Conservation (phyloP, 768 basidiomycete genomes). For the Xerocomus spinulosus region DNA sequence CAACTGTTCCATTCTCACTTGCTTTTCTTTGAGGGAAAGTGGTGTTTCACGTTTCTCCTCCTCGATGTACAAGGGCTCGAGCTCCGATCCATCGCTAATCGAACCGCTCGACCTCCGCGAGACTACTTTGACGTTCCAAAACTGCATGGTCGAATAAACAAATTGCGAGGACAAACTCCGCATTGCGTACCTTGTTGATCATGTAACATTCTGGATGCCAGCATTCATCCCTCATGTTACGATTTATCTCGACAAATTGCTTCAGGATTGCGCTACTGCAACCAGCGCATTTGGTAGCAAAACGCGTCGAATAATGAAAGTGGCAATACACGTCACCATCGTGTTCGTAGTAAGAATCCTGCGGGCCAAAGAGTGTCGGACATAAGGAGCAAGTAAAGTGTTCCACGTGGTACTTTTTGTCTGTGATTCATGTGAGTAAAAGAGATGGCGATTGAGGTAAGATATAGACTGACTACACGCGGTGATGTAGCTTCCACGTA, state of each 20-base stretch:
- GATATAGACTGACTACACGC: slow-evolving; percentile 85
- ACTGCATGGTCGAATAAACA: slow-evolving; percentile 45
- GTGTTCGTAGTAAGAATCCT: slow-evolving; percentile 99
- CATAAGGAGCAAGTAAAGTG: slow-evolving; percentile 99
- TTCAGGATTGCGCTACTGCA: slow-evolving; percentile 97
- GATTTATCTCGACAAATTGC: slow-evolving; percentile 99
- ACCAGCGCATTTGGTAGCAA: slow-evolving; percentile 97
- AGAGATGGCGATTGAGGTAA: not conserved
- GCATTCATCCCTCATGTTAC: slow-evolving; percentile 96
- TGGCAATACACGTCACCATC: slow-evolving; percentile 98
- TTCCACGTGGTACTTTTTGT: slow-evolving; percentile 98
- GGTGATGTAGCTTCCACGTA: slow-evolving; percentile 97
- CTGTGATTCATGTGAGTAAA: slow-evolving; percentile 39
- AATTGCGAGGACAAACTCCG: not conserved
- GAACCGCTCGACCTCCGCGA: slow-evolving; percentile 66
- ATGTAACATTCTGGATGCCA: slow-evolving; percentile 99
- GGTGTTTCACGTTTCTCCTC: slow-evolving; percentile 83
- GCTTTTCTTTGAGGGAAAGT: slow-evolving; percentile 78
- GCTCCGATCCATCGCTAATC: slow-evolving; percentile 48
- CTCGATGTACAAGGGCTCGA: slow-evolving; percentile 55
- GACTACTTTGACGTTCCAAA: slow-evolving; percentile 97
- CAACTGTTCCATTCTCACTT: slow-evolving; percentile 91
- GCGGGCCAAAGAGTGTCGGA: slow-evolving; percentile 92
- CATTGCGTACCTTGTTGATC: slow-evolving; percentile 86
- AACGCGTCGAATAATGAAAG: slow-evolving; percentile 98